Evolutionary conservation across 2,329 filamentous ascomycete genomes (phyloP).

Genomic region (Colletotrichum nymphaeae): DNA sequence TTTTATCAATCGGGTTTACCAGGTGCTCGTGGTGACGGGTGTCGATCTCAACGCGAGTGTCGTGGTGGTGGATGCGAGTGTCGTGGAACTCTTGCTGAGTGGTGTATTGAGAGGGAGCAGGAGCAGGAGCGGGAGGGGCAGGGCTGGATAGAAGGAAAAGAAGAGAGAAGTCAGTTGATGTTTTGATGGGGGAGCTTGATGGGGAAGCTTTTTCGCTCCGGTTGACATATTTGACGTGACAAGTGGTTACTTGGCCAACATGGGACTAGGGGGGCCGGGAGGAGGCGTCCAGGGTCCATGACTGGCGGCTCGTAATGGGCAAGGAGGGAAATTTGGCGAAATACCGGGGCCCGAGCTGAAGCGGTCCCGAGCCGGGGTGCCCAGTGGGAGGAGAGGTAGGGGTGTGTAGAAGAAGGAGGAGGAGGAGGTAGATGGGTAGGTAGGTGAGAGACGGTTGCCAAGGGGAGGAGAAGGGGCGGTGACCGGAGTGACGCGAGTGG

Average conservation of each 20-base stretch:
- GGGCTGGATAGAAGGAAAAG: conserved; percentile 35
- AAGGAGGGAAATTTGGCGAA: conserved; percentile 34
- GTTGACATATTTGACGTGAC: conserved; percentile 33
- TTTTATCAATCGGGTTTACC: conserved; percentile 68
- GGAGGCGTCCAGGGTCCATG: conserved; percentile 35
- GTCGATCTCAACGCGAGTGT: conserved; percentile 76
- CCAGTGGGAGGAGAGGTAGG: conserved; percentile 26
- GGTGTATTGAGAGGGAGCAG: conserved; percentile 43
- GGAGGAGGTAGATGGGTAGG: conserved; percentile 18
- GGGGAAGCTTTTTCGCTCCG: conserved; percentile 33
- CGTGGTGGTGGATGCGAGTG: conserved; percentile 73
- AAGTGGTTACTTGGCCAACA: conserved; percentile 38
- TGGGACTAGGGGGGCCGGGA: conserved; percentile 32
- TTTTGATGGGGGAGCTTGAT: conserved; percentile 36
- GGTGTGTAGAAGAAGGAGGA: conserved; percentile 24
- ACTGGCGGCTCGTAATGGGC: conserved; percentile 31
- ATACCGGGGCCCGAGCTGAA: conserved; percentile 33
- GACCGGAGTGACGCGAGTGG: conserved; percentile 22
- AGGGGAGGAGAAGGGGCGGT: conserved; percentile 3
- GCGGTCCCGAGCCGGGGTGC: conserved; percentile 26
- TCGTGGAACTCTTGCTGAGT: conserved; percentile 63
- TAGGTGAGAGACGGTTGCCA: conserved; percentile 15
- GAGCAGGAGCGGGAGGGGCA: conserved; percentile 32
- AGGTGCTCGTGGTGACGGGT: conserved; percentile 59
- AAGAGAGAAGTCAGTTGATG: conserved; percentile 40